Conservation (phyloP, 208 protist species). For the Acanthamoeba culbertsoni region DNA sequence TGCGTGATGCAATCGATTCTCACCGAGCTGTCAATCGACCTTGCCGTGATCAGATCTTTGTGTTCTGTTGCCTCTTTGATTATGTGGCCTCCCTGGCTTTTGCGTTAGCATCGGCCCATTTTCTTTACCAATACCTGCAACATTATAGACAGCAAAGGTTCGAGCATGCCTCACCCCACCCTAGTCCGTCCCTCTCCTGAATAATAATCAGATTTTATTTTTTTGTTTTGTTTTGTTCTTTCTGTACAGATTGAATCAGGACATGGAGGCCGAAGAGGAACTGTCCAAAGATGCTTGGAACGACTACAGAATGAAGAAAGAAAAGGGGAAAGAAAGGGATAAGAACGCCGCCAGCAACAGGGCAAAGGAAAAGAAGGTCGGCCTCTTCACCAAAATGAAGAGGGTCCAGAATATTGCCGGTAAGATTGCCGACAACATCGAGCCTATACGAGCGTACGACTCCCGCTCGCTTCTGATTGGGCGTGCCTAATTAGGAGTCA, state of each 20-base stretch:
- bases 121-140: neutral
- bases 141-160: neutral
- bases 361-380: neutral
- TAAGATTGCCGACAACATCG: conserved; percentile 46
- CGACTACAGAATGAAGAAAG: neutral
- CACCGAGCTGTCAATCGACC: no score
- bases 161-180: neutral
- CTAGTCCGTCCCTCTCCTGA: neutral
- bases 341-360: neutral
- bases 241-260: neutral
- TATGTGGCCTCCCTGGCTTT: conserved; percentile 5
- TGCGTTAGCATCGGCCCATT: neutral
- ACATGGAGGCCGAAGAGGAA: neutral
- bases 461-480: neutral
- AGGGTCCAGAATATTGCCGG: neutral
- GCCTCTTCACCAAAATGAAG: conserved; percentile 32
- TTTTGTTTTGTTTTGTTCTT: neutral
- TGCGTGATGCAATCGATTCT: no score
- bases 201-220: neutral
- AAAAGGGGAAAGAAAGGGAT: neutral
- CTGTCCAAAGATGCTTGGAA: no score
- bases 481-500: neutral
- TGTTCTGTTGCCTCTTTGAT: conserved; percentile 14
- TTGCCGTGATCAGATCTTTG: neutral
- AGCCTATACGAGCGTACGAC: conserved; percentile 8